phyloP scores from a whole-genome alignment of 768 basidiomycete species.

The Suillus fuscotomentosus region DNA sequence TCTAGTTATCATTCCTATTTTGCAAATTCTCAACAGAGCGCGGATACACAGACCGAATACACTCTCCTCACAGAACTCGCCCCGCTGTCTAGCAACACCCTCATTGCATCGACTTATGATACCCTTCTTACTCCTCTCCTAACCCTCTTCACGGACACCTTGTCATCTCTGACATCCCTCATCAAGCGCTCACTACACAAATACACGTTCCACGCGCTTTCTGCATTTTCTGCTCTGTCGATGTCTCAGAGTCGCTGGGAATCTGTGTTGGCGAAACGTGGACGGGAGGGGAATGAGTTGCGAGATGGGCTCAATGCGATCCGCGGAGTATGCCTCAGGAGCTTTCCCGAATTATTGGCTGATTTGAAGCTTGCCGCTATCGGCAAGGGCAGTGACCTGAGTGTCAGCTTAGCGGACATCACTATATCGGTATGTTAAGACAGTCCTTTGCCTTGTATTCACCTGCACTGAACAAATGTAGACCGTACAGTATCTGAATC shows the following conservation, averaged over 20 bases:
- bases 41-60: conserved; percentile 58
- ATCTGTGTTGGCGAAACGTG: conserved; percentile 52
- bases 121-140: conserved; percentile 65
- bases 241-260: conserved; percentile 66
- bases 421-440: conserved; percentile 42
- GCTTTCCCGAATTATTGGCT: conserved; percentile 81
- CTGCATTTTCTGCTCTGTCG: conserved; percentile 61
- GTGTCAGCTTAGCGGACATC: conserved; percentile 64
- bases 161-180: conserved; percentile 59
- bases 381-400: conserved; percentile 49
- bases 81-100: conserved; percentile 50
- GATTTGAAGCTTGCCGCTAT: conserved; percentile 69
- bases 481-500: conserved; percentile 69
- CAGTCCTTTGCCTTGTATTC: background rate
- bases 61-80: conserved; percentile 60
- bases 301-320: conserved; percentile 68
- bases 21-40: background rate
- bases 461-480: conserved; percentile 25
- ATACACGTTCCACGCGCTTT: conserved; percentile 77
- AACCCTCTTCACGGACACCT: conserved; percentile 60
- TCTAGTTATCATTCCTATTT: conserved; percentile 13
- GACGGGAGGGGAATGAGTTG: conserved; percentile 61
- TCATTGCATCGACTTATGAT: conserved; percentile 58
- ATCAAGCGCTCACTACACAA: conserved; percentile 78
- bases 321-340: conserved; percentile 68